Base-by-base conservation (phyloP, 2,329 filamentous ascomycete species). In the Mariannaea sp. region DNA sequence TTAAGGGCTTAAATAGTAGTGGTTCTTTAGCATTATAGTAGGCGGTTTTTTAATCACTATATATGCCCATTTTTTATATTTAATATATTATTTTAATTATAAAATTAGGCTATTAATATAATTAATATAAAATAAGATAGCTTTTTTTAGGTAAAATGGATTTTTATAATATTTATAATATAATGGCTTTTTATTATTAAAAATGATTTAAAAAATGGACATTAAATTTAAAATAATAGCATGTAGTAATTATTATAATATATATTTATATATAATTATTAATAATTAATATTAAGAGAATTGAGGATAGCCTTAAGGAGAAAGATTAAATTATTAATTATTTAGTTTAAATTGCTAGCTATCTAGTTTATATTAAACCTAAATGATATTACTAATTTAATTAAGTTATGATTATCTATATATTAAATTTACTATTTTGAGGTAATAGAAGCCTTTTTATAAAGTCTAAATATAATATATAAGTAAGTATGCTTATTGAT, bases 321-420 rank as follows among this genome's bases (percentile, higher is more conserved):
- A 16, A 43, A 49, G 39, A 42, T 43, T 2, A 40, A 50, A 33
- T 46, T 45, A 1, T 26, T 48, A 3, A 49, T 53, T 7, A 27
- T 53, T 4, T 19, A 44, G 2, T 32, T 33, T 3, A 39, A 44
- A 2, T 33, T 49, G 1, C 44, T 39, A 1, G 39, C 44, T 1
- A 53, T 53, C 7, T 49, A 44, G 51, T 49, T 49, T n/a, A 53
- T 33, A 1, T n/a, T 53, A 1, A 53, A 49, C 26, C 36, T 19
- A 1, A 40, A 40, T 4, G 27, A 49, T 10, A 33, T 53, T 8
- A 53, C 45, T 2, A 49, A 44, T n/a, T 35, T 41, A 1, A 17
- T 48, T 3, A 53, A 53, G 33, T 30, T 53, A 0, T 9, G 32
- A 3, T 19, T 53, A 5, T 12, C 40, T 1, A 17, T 32, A 33